Conservation (phyloP, 306 rosid species). For the Mucuna pruriens region DNA sequence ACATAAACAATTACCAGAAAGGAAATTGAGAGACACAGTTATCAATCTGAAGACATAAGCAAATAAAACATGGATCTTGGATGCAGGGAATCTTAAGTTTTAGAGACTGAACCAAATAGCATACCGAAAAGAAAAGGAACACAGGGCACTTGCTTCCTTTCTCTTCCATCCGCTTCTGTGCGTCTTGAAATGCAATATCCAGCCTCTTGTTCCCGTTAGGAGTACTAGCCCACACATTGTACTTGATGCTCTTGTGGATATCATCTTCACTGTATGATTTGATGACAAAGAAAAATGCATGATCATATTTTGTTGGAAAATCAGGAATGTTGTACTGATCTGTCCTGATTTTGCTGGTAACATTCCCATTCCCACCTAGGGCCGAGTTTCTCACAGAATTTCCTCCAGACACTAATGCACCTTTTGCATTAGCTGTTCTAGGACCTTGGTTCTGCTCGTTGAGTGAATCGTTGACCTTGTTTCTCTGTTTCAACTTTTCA, state of each 20-base stretch:
- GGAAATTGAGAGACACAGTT: neutral
- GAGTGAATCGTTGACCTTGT: constrained; percentile 51
- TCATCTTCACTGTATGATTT: constrained; percentile 93
- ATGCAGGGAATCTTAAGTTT: neutral
- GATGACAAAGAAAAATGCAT: constrained; percentile 76
- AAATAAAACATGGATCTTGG: neutral
- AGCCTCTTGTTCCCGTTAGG: constrained; percentile 83
- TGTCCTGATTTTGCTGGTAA: constrained; percentile 40
- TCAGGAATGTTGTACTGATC: constrained; percentile 77
- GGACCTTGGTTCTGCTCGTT: constrained; percentile 66
- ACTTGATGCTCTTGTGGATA: constrained; percentile 88
- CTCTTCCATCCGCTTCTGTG: constrained; percentile 56
- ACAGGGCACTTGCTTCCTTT: constrained; percentile 72
- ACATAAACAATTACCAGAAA: constrained; percentile 24
- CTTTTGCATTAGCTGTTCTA: constrained; percentile 57
- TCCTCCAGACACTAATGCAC: constrained; percentile 41
- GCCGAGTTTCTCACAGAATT: constrained; percentile 38
- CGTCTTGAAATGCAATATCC: constrained; percentile 63
- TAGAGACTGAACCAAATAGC: constrained; percentile 26
- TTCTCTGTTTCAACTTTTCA: constrained; percentile 68
- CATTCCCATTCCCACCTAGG: constrained; percentile 44
- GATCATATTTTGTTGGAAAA: constrained; percentile 71
- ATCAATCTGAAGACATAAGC: neutral
- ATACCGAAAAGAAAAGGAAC: constrained; percentile 85
- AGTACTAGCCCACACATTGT: constrained; percentile 88